Base-by-base conservation (phyloP, 1,284 basidiomycete species). In the Mixia osmundae region DNA sequence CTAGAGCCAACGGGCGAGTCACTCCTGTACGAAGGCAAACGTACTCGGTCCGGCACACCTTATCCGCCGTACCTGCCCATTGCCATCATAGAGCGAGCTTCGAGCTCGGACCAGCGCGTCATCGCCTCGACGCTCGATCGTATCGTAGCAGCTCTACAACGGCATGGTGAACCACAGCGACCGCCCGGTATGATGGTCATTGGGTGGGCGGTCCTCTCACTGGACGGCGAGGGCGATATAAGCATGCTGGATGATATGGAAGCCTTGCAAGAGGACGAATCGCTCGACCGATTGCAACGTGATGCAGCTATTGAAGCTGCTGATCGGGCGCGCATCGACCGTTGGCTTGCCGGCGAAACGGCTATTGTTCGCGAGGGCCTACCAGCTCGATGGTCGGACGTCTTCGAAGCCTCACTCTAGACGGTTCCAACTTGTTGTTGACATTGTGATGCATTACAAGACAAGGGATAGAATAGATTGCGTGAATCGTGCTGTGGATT, bases 131-230 rank as follows among this genome's bases (percentile, higher is more conserved):
- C 85, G 0, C 56, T 97, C 30, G 64, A 61, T 34, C 62, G 72
- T 42, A 71, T 95, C 26, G 67, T 67, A 5, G 58, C 58, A 10
- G 82, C 77, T 0, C 54, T 95, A 49, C 71, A 75, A 41, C 67
- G 65, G 37, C 59, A 63, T 5, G 79, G 80, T 4, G 78, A 85
- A 48, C n/a, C n/a, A n/a, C 83, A 94, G 54, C 60, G 87, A 19
- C 85, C 87, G 4, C 89, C 89, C 0, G 87, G 83, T 2, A 87
- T 97, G 76, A 76, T 95, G 51, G 65, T 94, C 18, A 67, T 97
- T 42, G 87, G 89, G 0, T 95, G 87, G 87, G 66, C 74, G 4
- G 63, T 61, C 10, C 48, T 68, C 18, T 59, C 61, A 18, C 51
- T 69, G 23, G 60, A 64, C 27, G 66, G 65, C 0, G 47, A 56